Conservation (phyloP, 768 basidiomycete genomes). For the Tylopilus subfusipes region DNA sequence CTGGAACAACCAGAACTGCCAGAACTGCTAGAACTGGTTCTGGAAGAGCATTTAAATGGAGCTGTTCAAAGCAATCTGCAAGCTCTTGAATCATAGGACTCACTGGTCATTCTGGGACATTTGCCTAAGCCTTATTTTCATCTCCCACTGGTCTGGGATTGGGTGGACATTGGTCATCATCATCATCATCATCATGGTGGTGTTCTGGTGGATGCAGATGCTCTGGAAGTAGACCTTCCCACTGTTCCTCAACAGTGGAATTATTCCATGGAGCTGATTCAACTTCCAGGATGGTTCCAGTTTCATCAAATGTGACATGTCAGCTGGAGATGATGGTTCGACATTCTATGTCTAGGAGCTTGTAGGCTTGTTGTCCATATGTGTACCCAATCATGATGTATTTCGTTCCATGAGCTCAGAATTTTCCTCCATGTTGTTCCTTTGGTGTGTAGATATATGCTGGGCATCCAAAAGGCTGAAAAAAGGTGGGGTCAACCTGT, state of each 20-base stretch:
- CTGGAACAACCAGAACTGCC: too few species aligned
- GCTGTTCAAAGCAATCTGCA: too few species aligned
- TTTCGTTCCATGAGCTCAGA: background rate
- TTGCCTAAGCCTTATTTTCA: too few species aligned
- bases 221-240: background rate
- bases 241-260: background rate
- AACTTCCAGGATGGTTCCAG: background rate
- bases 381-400: background rate
- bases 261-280: background rate
- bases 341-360: background rate
- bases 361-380: background rate
- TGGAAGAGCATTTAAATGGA: too few species aligned
- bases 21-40: too few species aligned
- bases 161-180: too few species aligned
- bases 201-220: background rate
- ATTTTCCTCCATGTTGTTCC: background rate
- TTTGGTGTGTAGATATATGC: background rate
- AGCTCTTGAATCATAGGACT: too few species aligned
- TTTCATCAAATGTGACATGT: background rate
- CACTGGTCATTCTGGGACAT: too few species aligned
- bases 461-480: background rate
- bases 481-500: background rate
- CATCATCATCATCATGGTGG: too few species aligned
- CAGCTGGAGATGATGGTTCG: background rate
- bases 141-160: too few species aligned